phyloP scores from a whole-genome alignment of 805 yeast genomes.

The Soucietia sequanensis region DNA sequence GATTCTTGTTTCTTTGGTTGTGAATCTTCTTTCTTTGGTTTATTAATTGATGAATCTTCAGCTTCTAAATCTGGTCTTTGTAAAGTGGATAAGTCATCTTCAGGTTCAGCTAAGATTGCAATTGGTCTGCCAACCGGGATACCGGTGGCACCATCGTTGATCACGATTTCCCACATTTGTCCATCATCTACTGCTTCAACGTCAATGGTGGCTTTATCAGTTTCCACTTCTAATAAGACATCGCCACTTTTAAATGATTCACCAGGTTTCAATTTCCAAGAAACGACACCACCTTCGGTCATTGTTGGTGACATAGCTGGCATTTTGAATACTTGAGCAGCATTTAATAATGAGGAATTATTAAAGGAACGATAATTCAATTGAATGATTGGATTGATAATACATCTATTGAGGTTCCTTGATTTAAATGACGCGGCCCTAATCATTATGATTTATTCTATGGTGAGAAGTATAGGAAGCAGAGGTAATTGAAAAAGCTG shows the following conservation, averaged over 20 bases:
- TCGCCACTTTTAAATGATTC: slow-evolving; percentile 81
- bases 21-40: slow-evolving; percentile 16
- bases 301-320: slow-evolving; percentile 99
- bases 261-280: slow-evolving; percentile 78
- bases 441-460: no score
- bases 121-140: slow-evolving; percentile 86
- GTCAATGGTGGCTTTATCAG: slow-evolving; percentile 80
- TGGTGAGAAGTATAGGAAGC: no score
- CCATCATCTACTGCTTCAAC: slow-evolving; percentile 95
- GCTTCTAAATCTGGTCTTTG: slow-evolving; percentile 51
- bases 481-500: no score
- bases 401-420: no score
- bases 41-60: slow-evolving; percentile 15
- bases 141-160: slow-evolving; percentile 73
- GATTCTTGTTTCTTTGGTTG: slow-evolving; percentile 13
- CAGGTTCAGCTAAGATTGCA: slow-evolving; percentile 85
- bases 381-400: no score
- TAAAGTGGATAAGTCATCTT: slow-evolving; percentile 70
- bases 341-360: background rate
- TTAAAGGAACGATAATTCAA: no score
- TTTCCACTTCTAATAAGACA: slow-evolving; percentile 75
- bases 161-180: slow-evolving; percentile 69
- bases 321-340: slow-evolving; percentile 66
- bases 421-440: no score
- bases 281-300: slow-evolving; percentile 91